These are phyloP conservation scores for Scedosporium apiospermum DNA, from an alignment of 2,329 filamentous ascomycete species.

Conservation along the genomic window DNA sequence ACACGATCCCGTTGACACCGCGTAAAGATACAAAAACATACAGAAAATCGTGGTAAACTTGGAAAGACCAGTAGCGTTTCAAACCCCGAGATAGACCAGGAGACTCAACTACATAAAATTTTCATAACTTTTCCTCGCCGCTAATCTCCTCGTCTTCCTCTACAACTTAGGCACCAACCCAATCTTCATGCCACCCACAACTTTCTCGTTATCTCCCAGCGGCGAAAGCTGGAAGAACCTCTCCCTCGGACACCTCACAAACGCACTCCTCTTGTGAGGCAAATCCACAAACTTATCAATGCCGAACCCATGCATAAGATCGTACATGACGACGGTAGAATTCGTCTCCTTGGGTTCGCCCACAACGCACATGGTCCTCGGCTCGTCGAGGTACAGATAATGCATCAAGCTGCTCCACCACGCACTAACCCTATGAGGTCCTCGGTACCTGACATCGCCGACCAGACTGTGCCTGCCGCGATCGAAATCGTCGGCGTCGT, in stretches of 20 bases:
- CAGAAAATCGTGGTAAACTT: too few species aligned
- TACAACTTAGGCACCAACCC: conserved; percentile 46
- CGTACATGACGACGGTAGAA: conserved; percentile 61
- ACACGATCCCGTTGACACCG: too few species aligned
- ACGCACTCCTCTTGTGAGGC: conserved; percentile 61
- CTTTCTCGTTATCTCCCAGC: conserved; percentile 43
- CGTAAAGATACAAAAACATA: too few species aligned
- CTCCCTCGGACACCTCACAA: conserved; percentile 55
- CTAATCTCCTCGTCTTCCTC: background rate
- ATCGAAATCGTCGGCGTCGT: conserved; percentile 45
- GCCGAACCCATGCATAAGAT: conserved; percentile 63
- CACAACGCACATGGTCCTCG: conserved; percentile 45
- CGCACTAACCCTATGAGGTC: conserved; percentile 49
- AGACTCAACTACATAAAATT: too few species aligned
- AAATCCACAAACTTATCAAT: conserved; percentile 65
- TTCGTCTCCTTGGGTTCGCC: conserved; percentile 68
- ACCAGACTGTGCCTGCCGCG: conserved; percentile 50
- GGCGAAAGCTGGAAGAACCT: conserved; percentile 62
- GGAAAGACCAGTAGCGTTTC: too few species aligned
- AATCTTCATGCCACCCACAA: conserved; percentile 42
- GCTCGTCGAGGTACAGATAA: conserved; percentile 52
- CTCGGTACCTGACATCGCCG: conserved; percentile 49
- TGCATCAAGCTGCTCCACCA: conserved; percentile 56
- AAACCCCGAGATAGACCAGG: too few species aligned
- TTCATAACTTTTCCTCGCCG: too few species aligned